These are phyloP conservation scores for Aspergillus mulundensis DNA, from an alignment of 495 filamentous ascomycete genomes.

Conservation along the genomic window DNA sequence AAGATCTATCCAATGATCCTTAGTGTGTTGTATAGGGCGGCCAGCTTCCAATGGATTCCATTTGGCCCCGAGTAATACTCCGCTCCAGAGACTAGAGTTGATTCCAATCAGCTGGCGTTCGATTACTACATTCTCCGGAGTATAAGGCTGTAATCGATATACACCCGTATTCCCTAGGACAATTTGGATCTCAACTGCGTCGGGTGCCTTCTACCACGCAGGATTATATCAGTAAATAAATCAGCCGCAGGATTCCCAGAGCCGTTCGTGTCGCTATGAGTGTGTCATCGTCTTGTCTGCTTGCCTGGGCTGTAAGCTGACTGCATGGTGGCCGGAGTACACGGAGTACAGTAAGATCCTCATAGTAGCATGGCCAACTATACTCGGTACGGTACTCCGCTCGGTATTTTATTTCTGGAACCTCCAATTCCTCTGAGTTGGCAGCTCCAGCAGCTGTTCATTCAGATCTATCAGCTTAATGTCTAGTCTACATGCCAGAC, in stretches of 20 bases:
- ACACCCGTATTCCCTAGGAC: background rate
- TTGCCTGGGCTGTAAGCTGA: background rate
- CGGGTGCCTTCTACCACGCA: background rate
- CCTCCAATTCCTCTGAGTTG: background rate
- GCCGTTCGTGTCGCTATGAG: background rate
- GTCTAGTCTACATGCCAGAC: background rate
- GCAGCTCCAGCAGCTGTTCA: background rate
- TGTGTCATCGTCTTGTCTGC: background rate
- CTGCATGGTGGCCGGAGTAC: background rate
- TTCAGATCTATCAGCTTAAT: background rate
- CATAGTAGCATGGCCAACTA: background rate
- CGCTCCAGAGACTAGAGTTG: background rate
- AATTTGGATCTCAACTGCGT: background rate
- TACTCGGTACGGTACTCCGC: background rate
- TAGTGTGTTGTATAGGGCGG: background rate
- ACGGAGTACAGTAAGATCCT: background rate
- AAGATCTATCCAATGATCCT: background rate
- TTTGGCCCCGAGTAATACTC: constrained; percentile 2
- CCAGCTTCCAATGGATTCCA: background rate
- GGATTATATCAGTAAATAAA: background rate
- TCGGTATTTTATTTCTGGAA: background rate
- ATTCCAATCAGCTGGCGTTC: background rate
- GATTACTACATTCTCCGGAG: background rate
- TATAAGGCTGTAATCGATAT: background rate
- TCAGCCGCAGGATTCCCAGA: background rate